Evolutionary conservation across 2,329 filamentous ascomycete genomes (phyloP), one percentile per base, ranked within the genome.

Genomic region (Cercospora zeae-maydis): DNA sequence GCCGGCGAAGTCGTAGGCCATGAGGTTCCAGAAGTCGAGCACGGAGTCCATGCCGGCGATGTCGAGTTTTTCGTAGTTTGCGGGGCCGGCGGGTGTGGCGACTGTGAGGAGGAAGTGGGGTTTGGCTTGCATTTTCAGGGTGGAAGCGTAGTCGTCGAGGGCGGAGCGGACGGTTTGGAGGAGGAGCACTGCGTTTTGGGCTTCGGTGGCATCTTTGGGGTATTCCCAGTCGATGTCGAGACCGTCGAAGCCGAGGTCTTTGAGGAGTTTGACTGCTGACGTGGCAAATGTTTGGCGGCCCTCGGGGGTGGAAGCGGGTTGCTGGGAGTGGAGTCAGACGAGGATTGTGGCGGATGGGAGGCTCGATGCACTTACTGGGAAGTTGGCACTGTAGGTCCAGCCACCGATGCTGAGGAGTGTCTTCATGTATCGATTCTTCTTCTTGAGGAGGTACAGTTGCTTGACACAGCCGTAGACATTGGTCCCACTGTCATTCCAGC

Each of bases 341-440:
- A 34, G 19, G 30, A 49, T 39, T 39, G 42, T 52, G 45, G 36
- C 16, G 39, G 34, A 51, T 16, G 2, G 4, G 13, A 7, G 19
- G 9, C 51, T 55, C 9, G 19, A 34, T 27, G n/a, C 37, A 33
- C 58, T 61, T 58, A 78, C 79, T 0, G 85, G 80, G 77, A 97
- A 96, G 78, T 96, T 95, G 75, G 84, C 76, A 2, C 88, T 90
- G 74, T 89, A 91, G 0, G 86, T 90, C 86, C 88, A 95, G 11
- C 92, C 92, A 42, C 92, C 92, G 63, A 96, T 91, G 57, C 89
- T 92, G 5, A 97, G 83, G 11, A 97, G 82, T 2, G 88, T 82
- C 77, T 96, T 96, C 63, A 96, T 76, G 59, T 89, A 85, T 21
- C 91, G 86, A 74, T 96, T 86, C 69, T 82, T 78, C 77, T 92